phyloP scores from a whole-genome alignment of 1,284 basidiomycete species.

The Cutaneotrichosporon sp. region DNA sequence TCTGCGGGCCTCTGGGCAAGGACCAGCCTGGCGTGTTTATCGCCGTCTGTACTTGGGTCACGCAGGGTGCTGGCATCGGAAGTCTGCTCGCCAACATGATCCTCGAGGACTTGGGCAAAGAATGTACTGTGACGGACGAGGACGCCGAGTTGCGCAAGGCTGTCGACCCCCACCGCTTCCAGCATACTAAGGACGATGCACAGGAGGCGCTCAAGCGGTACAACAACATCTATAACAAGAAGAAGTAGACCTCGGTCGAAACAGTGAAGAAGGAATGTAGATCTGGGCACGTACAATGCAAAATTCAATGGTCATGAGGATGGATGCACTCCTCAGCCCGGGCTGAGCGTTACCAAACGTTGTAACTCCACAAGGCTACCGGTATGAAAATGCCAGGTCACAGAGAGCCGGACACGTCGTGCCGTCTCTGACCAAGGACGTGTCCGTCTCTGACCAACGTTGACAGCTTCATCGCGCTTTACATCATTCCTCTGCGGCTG shows the following conservation, averaged over 20 bases:
- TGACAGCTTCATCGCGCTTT: too few species aligned
- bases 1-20: constrained; percentile 15
- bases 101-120: constrained; percentile 7
- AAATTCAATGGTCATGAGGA: too few species aligned
- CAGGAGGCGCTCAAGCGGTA: constrained; percentile 21
- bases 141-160: constrained; percentile 11
- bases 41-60: constrained; percentile 30
- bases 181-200: not conserved
- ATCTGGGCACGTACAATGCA: not conserved
- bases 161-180: constrained; percentile 35
- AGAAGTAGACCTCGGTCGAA: not conserved
- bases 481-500: too few species aligned
- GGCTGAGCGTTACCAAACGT: too few species aligned
- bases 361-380: too few species aligned
- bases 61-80: constrained; percentile 24
- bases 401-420: too few species aligned
- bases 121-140: not conserved
- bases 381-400: too few species aligned
- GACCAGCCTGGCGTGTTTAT: constrained; percentile 22
- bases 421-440: too few species aligned
- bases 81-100: constrained; percentile 22
- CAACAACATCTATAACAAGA: constrained; percentile 24
- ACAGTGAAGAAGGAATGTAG: not conserved
- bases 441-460: too few species aligned
- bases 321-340: too few species aligned